A percentile compares a stretch with the other conserved stretches of the same genome.
Evolutionary conservation across 2,329 filamentous ascomycete genomes (phyloP).

Genomic region (Calycina herbarum): DNA sequence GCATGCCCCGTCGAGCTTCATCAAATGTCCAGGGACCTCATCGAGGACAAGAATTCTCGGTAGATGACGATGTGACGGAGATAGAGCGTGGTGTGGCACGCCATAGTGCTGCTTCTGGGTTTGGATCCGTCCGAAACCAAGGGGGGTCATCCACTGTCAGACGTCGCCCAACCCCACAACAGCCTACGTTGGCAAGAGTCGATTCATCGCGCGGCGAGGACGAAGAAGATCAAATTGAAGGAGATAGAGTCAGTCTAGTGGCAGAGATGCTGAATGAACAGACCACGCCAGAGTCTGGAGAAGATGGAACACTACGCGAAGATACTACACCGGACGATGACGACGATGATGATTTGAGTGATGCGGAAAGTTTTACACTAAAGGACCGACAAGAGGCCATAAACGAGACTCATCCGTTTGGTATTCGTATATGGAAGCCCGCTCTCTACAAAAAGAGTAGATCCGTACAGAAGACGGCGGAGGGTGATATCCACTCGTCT

Average conservation of each 20-base stretch:
- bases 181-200: conserved; percentile 48
- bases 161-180: conserved; percentile 47
- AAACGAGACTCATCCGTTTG: conserved; percentile 97
- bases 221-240: conserved; percentile 28
- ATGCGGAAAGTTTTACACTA: conserved; percentile 95
- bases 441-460: conserved; percentile 96
- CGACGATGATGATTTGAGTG: conserved; percentile 72
- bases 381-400: conserved; percentile 97
- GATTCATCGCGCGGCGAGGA: conserved; percentile 48
- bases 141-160: conserved; percentile 50
- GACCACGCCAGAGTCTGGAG: conserved; percentile 20
- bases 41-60: conserved; percentile 84
- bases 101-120: conserved; percentile 27
- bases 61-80: conserved; percentile 82
- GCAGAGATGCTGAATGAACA: conserved; percentile 24
- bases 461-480: conserved; percentile 93
- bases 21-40: conserved; percentile 71
- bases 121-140: conserved; percentile 41
- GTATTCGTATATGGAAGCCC: conserved; percentile 98
- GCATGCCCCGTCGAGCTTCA: conserved; percentile 70
- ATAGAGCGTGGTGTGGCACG: conserved; percentile 67
- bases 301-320: conserved; percentile 35
- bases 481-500: conserved; percentile 94
- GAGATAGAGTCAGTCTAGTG: conserved; percentile 21
- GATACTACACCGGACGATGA: conserved; percentile 54